Conservation (phyloP, 495 filamentous ascomycete genomes). For the Penicillium arizonense region DNA sequence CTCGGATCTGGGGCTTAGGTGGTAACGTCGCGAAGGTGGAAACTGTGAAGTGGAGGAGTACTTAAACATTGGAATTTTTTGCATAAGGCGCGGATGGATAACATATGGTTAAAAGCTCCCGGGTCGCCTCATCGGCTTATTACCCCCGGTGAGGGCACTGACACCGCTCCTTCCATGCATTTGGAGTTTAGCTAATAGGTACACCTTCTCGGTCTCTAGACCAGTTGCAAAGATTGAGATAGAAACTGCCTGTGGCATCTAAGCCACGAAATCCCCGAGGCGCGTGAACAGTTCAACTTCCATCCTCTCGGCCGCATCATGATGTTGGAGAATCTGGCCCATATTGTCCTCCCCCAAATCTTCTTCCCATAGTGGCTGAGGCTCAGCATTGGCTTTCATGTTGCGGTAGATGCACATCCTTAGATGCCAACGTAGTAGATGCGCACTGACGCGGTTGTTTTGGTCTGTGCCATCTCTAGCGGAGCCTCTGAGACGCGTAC, state of each 20-base stretch:
- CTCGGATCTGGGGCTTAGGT: no score
- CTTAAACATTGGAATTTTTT: no score
- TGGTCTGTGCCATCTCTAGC: not conserved
- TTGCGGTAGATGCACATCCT: slow-evolving; percentile 1
- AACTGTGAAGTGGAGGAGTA: no score
- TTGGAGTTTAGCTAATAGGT: no score
- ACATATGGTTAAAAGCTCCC: no score
- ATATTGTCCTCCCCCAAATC: slow-evolving; percentile 2
- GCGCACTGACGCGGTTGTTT: not conserved
- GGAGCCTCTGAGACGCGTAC: not conserved
- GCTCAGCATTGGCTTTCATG: not conserved
- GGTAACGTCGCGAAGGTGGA: no score
- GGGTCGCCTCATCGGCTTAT: no score
- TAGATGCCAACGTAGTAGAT: slow-evolving; percentile 8
- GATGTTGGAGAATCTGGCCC: slow-evolving; percentile 1
- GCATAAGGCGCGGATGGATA: no score
- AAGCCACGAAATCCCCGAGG: not conserved
- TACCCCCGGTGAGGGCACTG: no score
- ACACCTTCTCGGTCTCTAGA: no score
- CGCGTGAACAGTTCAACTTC: slow-evolving; percentile 6
- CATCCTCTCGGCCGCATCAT: slow-evolving; percentile 3
- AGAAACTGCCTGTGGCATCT: not conserved
- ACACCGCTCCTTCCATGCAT: no score
- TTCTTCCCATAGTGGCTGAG: not conserved
- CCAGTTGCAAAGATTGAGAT: no score